Evolutionary conservation across 441 rosid species (phyloP).

Genomic region (Dalechampia spathulata): DNA sequence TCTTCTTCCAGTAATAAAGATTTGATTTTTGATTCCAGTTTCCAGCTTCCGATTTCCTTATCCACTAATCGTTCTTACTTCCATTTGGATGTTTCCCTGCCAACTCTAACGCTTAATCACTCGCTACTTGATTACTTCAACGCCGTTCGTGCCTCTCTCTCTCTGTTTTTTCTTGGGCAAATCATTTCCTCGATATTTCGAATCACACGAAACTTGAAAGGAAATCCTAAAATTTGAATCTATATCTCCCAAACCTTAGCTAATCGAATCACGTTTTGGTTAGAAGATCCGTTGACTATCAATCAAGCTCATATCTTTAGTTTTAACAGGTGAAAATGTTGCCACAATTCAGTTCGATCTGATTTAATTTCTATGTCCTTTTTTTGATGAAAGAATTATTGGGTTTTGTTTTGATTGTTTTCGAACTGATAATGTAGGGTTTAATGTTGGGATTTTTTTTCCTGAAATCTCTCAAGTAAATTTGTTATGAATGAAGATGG

Average conservation of each 20-base stretch:
- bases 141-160: too few relatives aligned
- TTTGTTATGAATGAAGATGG: conserved; percentile 28
- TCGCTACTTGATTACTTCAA: neutral
- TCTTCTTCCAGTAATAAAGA: too few relatives aligned
- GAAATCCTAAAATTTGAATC: neutral
- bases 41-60: too few relatives aligned
- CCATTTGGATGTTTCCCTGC: neutral
- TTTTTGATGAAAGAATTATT: neutral
- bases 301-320: neutral
- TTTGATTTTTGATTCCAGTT: too few relatives aligned
- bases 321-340: neutral
- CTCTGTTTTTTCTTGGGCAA: too few relatives aligned
- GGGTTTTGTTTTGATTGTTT: conserved; percentile 3
- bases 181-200: too few relatives aligned
- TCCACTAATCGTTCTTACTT: too few relatives aligned
- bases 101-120: neutral
- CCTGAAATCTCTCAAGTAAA: conserved; percentile 3
- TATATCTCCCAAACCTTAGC: neutral
- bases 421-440: conserved; percentile 22
- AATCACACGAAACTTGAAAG: too few relatives aligned
- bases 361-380: neutral
- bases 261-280: neutral
- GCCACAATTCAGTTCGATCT: neutral
- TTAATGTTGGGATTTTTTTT: conserved; percentile 20
- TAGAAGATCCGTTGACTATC: conserved; percentile 1